Evolutionary conservation across 2,329 filamentous ascomycete species (phyloP).

Genomic region (Cercospora zeae-maydis): DNA sequence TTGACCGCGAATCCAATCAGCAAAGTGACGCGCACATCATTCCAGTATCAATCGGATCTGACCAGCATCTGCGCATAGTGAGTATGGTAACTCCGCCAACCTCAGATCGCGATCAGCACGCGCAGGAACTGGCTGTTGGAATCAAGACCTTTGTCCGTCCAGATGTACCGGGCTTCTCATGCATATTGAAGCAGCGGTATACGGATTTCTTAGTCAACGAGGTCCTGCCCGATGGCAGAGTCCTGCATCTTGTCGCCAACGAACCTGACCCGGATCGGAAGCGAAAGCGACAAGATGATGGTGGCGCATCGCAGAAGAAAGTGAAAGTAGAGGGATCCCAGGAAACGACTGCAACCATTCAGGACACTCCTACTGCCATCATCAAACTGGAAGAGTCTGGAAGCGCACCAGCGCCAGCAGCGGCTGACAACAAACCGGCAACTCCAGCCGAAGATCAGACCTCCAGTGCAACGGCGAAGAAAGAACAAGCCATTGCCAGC

Average conservation of each 20-base stretch:
- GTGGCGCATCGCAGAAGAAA: constrained; percentile 19
- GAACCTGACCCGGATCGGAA: constrained; percentile 22
- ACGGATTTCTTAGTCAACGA: constrained; percentile 93
- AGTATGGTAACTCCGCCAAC: background rate
- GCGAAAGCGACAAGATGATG: constrained; percentile 23
- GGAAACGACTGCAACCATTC: constrained; percentile 5
- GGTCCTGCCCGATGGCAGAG: constrained; percentile 69
- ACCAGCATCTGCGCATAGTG: background rate
- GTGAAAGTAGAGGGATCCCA: constrained; percentile 11
- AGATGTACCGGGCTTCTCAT: constrained; percentile 57
- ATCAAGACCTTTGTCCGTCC: constrained; percentile 62
- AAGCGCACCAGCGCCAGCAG: background rate
- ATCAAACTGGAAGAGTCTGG: background rate
- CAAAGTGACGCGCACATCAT: background rate
- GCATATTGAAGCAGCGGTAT: constrained; percentile 70
- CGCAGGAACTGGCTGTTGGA: constrained; percentile 50
- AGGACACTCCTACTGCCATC: constrained; percentile 3
- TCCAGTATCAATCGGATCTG: background rate
- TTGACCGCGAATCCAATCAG: background rate
- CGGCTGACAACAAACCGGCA: constrained; percentile 4
- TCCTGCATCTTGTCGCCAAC: constrained; percentile 65
- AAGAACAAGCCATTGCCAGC: constrained; percentile 22
- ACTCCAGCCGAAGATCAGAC: background rate
- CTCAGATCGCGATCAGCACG: constrained; percentile 15
- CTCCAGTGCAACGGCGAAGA: constrained; percentile 7